Evolutionary conservation across 306 rosid genomes (phyloP).

Genomic region (Fagus crenata): DNA sequence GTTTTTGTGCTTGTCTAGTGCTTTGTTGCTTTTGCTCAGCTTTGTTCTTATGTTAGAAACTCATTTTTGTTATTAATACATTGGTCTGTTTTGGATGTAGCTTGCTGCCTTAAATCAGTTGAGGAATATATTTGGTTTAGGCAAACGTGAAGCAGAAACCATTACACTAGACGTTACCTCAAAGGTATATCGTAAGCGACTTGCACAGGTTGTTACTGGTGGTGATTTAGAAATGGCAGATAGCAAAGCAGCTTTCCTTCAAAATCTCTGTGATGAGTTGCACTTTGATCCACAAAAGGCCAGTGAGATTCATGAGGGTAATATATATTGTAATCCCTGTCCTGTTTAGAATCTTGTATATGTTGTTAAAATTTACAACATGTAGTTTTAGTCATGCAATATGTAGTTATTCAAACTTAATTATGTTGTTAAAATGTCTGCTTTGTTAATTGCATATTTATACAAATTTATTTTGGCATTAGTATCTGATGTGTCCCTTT

Average conservation of each 20-base stretch:
- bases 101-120: constrained; percentile 71
- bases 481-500: constrained; percentile 31
- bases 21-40: background rate
- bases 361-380: background rate
- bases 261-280: constrained; percentile 78
- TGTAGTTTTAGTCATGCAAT: background rate
- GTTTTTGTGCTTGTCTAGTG: background rate
- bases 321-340: constrained; percentile 8
- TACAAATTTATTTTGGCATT: constrained; percentile 21
- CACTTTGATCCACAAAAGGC: constrained; percentile 92
- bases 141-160: constrained; percentile 87
- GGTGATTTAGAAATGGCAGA: constrained; percentile 86
- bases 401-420: background rate
- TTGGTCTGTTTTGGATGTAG: constrained; percentile 41
- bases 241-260: constrained; percentile 96
- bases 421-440: constrained; percentile 6
- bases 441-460: constrained; percentile 11
- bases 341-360: background rate
- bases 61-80: constrained; percentile 1
- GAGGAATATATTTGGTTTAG: constrained; percentile 88
- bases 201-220: constrained; percentile 62
- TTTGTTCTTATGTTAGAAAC: background rate
- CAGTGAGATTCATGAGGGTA: constrained; percentile 88
- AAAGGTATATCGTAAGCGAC: constrained; percentile 78
- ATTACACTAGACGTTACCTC: constrained; percentile 70